Percentiles rank a stretch among this genome's conserved stretches.
These are phyloP conservation scores for Stipa capillata DNA, from an alignment of 176 grass and related monocot genomes.

Conservation along the genomic window DNA sequence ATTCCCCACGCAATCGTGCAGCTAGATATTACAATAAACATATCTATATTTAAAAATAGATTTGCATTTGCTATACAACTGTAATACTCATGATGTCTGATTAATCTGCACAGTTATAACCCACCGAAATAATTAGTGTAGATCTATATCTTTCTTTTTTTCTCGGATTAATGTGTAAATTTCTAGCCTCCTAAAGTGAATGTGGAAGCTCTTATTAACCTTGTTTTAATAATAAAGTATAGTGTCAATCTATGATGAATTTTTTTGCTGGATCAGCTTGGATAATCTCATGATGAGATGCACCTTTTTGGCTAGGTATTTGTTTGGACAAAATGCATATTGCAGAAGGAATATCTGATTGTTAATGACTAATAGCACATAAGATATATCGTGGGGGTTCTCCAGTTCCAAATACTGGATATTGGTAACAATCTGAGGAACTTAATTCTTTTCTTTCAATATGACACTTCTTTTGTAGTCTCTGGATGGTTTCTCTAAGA, in stretches of 20 bases:
- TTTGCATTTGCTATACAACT: too few relatives aligned
- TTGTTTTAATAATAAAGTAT: too few relatives aligned
- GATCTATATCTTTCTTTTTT: too few relatives aligned
- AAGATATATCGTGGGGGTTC: not conserved
- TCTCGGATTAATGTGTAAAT: too few relatives aligned
- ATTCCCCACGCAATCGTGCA: too few relatives aligned
- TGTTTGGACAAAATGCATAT: not conserved
- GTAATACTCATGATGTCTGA: too few relatives aligned
- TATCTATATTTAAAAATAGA: not conserved
- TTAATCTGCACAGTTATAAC: not conserved
- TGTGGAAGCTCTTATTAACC: not conserved
- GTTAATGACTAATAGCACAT: not conserved
- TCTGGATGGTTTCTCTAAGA: not conserved
- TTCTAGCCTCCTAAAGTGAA: too few relatives aligned
- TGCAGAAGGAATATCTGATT: not conserved
- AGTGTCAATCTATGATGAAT: not conserved
- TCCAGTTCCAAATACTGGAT: not conserved
- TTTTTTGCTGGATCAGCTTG: constrained; percentile 5
- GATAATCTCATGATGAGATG: not conserved
- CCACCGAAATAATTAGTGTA: not conserved
- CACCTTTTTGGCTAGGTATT: not conserved
- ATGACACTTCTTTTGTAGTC: not conserved
- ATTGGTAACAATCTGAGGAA: not conserved
- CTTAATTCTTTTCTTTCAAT: not conserved
- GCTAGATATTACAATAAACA: not conserved